Evolutionary conservation across 2,329 filamentous ascomycete genomes (phyloP).

Genomic region (Chrysoporthe puriensis): DNA sequence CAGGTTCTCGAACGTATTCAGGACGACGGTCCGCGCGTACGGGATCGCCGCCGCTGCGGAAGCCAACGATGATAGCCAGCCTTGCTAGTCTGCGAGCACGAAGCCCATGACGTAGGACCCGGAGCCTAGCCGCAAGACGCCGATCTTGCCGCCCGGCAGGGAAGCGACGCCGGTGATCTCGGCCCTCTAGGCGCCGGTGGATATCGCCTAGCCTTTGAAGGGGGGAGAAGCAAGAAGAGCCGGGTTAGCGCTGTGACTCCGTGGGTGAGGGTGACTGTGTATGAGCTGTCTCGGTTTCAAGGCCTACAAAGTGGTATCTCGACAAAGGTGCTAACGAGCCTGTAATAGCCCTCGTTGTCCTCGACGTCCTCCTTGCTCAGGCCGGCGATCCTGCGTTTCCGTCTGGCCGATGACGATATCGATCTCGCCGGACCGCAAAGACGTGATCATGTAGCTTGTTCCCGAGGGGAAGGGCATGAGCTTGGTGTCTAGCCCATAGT

Average conservation of each 20-base stretch:
- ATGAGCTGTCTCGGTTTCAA: not conserved
- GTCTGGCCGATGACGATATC: constrained; percentile 91
- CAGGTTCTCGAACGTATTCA: constrained; percentile 74
- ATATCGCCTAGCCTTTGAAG: constrained; percentile 81
- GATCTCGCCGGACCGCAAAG: constrained; percentile 78
- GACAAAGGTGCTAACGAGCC: constrained; percentile 89
- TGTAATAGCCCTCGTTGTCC: constrained; percentile 70
- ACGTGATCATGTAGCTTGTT: constrained; percentile 94
- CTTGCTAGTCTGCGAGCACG: constrained; percentile 86
- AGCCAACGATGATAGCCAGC: constrained; percentile 65
- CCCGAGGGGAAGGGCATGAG: constrained; percentile 87
- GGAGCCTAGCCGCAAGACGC: constrained; percentile 86
- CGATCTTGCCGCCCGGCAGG: constrained; percentile 75
- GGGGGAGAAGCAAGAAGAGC: not conserved
- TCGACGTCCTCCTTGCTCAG: constrained; percentile 67
- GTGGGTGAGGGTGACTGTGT: too few species aligned
- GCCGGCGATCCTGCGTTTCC: constrained; percentile 95
- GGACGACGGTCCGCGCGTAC: constrained; percentile 69
- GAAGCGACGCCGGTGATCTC: constrained; percentile 69
- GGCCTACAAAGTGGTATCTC: constrained; percentile 79
- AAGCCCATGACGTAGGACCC: constrained; percentile 96
- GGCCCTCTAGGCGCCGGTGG: constrained; percentile 72
- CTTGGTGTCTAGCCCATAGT: constrained; percentile 68
- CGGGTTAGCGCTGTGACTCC: constrained; percentile 1
- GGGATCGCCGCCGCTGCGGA: constrained; percentile 41